Percentiles rank a stretch among this genome's conserved stretches.
These are phyloP conservation scores for Ascochyta viciae-villosae DNA, from an alignment of 2,329 filamentous ascomycete species.

Conservation along the genomic window DNA sequence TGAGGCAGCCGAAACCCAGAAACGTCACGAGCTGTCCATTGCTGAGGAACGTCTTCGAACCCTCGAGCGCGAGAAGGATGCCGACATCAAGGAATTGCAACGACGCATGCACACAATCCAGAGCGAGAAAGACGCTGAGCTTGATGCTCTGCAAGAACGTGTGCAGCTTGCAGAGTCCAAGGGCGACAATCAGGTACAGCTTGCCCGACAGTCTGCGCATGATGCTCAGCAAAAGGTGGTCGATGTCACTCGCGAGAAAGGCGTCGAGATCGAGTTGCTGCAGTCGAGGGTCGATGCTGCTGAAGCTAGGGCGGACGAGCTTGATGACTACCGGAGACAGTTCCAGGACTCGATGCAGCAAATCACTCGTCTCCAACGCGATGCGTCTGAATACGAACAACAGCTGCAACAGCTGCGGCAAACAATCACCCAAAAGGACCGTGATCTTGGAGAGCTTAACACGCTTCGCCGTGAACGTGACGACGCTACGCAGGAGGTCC, in stretches of 20 bases:
- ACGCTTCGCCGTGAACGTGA: constrained; percentile 41
- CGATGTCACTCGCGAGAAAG: constrained; percentile 47
- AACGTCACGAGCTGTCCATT: constrained; percentile 37
- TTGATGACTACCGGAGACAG: constrained; percentile 46
- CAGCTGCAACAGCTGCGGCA: constrained; percentile 43
- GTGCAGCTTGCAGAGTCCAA: constrained; percentile 51
- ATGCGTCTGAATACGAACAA: constrained; percentile 39
- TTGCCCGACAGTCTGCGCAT: constrained; percentile 50
- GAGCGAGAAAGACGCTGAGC: constrained; percentile 48
- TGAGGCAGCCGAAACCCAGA: constrained; percentile 33
- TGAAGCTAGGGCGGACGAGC: constrained; percentile 44
- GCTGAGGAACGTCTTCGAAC: constrained; percentile 42
- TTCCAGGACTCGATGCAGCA: constrained; percentile 46
- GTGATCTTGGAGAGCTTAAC: constrained; percentile 38
- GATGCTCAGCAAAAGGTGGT: constrained; percentile 49
- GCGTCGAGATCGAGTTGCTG: constrained; percentile 47
- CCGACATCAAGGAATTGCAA: constrained; percentile 46
- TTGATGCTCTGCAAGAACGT: constrained; percentile 51
- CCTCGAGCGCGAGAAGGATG: constrained; percentile 47
- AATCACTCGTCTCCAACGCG: constrained; percentile 39
- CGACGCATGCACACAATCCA: constrained; percentile 42
- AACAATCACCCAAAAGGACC: constrained; percentile 38
- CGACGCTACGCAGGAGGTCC: constrained; percentile 42
- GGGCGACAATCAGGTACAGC: constrained; percentile 50
- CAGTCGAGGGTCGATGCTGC: constrained; percentile 46